A percentile compares a stretch with the other conserved stretches of the same genome.
phyloP scores from a whole-genome alignment of 2,329 filamentous ascomycete species.

The Mycosphaerella sp. region DNA sequence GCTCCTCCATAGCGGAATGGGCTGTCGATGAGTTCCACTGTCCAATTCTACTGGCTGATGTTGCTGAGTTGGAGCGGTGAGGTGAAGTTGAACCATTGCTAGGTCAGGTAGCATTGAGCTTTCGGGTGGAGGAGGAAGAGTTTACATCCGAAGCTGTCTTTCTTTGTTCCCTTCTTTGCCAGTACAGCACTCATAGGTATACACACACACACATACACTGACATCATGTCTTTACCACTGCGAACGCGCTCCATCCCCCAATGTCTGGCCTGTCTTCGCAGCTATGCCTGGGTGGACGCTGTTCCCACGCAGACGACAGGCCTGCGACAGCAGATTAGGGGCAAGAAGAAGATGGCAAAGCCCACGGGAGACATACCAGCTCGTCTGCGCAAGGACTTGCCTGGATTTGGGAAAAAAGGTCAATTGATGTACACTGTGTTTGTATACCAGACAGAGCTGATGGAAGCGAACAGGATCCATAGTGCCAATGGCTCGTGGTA shows the following conservation, averaged over 20 bases:
- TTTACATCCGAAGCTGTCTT: background rate
- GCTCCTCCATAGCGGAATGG: conserved; percentile 20
- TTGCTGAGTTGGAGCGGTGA: too few relatives aligned
- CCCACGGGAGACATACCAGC: conserved; percentile 40
- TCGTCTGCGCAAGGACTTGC: conserved; percentile 47
- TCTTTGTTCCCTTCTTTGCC: background rate
- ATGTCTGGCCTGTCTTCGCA: conserved; percentile 29
- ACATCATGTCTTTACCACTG: conserved; percentile 22
- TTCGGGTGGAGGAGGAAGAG: background rate
- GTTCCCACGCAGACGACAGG: conserved; percentile 6
- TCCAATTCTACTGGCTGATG: background rate
- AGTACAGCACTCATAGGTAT: background rate
- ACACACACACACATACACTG: background rate
- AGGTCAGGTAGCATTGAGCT: background rate
- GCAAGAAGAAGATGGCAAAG: conserved; percentile 34
- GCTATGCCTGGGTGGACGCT: conserved; percentile 20
- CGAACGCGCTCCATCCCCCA: conserved; percentile 23
- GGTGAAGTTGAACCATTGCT: background rate
- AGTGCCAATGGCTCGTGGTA: conserved; percentile 46
- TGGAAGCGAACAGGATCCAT: conserved; percentile 42
- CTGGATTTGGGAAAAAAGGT: conserved; percentile 47
- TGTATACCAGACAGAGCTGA: background rate
- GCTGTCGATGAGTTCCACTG: conserved; percentile 15
- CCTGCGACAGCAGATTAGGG: conserved; percentile 30
- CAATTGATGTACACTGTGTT: background rate